Base-by-base conservation (phyloP, 306 rosid species). In the Gillenia trifoliata region DNA sequence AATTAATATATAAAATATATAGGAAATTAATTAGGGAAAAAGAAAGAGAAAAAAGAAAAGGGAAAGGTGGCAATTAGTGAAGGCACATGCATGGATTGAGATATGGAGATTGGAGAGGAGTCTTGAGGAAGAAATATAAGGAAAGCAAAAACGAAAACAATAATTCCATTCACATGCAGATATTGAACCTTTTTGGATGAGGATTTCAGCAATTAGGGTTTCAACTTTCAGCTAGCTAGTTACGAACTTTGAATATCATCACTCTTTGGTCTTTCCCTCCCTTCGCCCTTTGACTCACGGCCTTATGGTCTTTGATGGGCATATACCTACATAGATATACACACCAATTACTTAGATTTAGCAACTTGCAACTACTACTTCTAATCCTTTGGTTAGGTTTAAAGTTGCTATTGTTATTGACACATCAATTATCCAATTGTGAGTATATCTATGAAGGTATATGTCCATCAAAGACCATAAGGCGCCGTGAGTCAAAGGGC, bases 11-110 rank as follows among this genome's bases (percentile, higher is more conserved):
- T 47, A 5, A 2, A 17, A 16, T 19, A n/a, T 16, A 22, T 55
- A 55, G 61, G 15, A 55, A 55, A 55, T 9, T 55, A 10, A 55
- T 6, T 10, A 26, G 19, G 31, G 31, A 57, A 23, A 57, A 26
- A 16, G 64, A 15, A 50, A 50, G 56, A 57, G 19, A 23, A 36
- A 30, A 19, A 50, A 8, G 31, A 33, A 43, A 63, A 11, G 43
- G 28, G 43, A 5, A 43, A 47, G 77, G 36, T 38, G 34, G 77
- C 74, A 66, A 68, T 45, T n/a, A 70, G 59, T 45, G 43, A 76
- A 57, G 74, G 75, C 80, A 76, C 80, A 78, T 72, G 69, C 55
- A 26, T 33, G 41, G 55, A 36, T 31, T 50, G 55, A 36, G 13
- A 28, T 64, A 41, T 62, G 9, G 22, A 23, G 12, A 38, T 38